Conservation (phyloP, 768 basidiomycete genomes). For the Pleurotus citrinopileatus region DNA sequence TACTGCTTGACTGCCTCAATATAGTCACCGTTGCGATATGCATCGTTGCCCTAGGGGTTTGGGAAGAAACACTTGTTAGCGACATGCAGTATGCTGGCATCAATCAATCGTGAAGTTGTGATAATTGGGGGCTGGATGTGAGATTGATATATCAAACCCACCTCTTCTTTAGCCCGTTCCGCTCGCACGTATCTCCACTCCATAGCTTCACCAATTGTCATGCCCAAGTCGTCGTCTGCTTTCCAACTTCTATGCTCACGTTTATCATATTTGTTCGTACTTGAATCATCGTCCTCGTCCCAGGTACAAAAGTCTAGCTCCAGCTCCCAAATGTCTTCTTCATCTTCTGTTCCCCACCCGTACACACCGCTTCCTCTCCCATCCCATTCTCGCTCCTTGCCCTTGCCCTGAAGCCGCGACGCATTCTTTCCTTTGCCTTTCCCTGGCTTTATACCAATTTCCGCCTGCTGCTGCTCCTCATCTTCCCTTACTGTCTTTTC, state of each 20-base stretch:
- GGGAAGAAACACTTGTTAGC: constrained; percentile 9
- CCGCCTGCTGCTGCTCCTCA: constrained; percentile 39
- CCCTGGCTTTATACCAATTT: constrained; percentile 52
- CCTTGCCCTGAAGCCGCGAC: constrained; percentile 63
- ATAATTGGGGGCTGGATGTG: neutral
- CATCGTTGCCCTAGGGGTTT: constrained; percentile 55
- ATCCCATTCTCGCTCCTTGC: constrained; percentile 77
- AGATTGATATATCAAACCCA: constrained; percentile 24
- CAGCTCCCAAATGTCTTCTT: constrained; percentile 76
- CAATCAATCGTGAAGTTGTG: neutral
- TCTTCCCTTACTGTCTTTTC: constrained; percentile 70
- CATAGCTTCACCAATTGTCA: constrained; percentile 74
- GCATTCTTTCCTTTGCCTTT: constrained; percentile 80
- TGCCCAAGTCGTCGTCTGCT: constrained; percentile 41
- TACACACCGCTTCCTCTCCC: constrained; percentile 68
- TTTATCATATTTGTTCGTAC: neutral
- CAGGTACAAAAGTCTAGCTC: constrained; percentile 62
- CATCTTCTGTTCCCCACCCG: constrained; percentile 74
- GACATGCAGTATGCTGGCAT: constrained; percentile 2
- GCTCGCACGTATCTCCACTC: constrained; percentile 71
- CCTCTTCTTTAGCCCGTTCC: constrained; percentile 69
- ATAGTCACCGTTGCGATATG: constrained; percentile 64
- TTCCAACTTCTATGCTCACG: neutral
- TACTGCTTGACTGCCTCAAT: constrained; percentile 55
- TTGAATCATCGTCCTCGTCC: constrained; percentile 44